Evolutionary conservation across 2,329 filamentous ascomycete genomes (phyloP), one percentile per base, ranked within the genome.

Genomic region (Penicillium sp.): DNA sequence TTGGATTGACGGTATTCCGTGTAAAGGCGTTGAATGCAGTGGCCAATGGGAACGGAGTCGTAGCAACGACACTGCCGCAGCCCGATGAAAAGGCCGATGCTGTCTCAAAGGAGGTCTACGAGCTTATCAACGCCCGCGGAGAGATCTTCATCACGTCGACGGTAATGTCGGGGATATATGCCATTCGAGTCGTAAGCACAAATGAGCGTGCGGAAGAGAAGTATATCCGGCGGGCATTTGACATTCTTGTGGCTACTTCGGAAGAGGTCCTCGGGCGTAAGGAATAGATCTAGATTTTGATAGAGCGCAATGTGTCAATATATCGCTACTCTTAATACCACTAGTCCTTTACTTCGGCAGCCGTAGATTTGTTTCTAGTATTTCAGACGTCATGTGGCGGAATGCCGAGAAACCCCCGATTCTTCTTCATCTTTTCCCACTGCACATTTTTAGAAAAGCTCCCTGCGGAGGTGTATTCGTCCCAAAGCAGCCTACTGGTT

Each of bases 111-210:
- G 83, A 84, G 59, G 86, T 96, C 13, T 94, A 91, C 70, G 90
- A 95, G 70, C 76, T 82, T 26, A 85, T 97, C 30, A 94, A 96
- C 70, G 81, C 82, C 3, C 81, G 85, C 7, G 92, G 92, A 1
- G 87, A 92, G 75, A 90, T 96, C 60, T 97, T 92, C 77, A 80
- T 97, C 26, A 97, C 93, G 0, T 90, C 88, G 47, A 90, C 89
- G 1, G 85, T 92, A 5, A 83, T 96, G 13, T 87, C 86, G 8
- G 90, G 88, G 1, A 82, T 88, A 21, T 92, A 92, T 75, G 89
- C 90, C 1, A 96, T 98, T 64, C 84, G 94, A 0, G 87, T 97
- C 44, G 90, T 94, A 23, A 92, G 91, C 60, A 89, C 86, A 0
- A 91, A 90, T 69, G 81, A 85, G 26, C 81, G 86, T 46, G 87